Evolutionary conservation across 1,284 basidiomycete genomes (phyloP).

Genomic region (Thelephora terrestris): DNA sequence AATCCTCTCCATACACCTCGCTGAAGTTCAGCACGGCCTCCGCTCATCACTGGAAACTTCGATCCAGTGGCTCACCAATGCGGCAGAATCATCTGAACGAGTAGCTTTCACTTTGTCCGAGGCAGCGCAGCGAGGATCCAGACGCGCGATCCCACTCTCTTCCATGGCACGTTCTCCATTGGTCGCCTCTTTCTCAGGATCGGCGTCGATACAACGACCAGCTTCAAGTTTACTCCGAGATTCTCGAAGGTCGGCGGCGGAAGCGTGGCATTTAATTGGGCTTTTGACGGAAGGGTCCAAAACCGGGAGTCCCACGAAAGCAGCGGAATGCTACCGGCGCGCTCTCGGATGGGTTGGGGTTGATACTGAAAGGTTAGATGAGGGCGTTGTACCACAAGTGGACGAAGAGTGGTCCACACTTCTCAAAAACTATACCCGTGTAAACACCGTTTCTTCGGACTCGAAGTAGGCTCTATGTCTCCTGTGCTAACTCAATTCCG

Average conservation of each 20-base stretch:
- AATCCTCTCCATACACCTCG: constrained; percentile 63
- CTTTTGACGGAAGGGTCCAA: constrained; percentile 33
- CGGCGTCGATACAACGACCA: constrained; percentile 39
- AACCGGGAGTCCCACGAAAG: constrained; percentile 22
- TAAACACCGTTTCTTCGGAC: constrained; percentile 6
- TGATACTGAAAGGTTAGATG: constrained; percentile 21
- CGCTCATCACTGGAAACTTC: constrained; percentile 33
- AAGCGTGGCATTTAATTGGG: constrained; percentile 55
- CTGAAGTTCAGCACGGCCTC: constrained; percentile 62
- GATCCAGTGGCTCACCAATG: constrained; percentile 45
- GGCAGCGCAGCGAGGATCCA: constrained; percentile 15
- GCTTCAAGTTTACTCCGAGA: constrained; percentile 57
- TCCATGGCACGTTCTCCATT: constrained; percentile 32
- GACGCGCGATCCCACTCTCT: constrained; percentile 33
- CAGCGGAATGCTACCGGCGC: constrained; percentile 47
- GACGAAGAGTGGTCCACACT: constrained; percentile 47
- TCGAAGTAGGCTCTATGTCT: no score
- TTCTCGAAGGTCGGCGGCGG: constrained; percentile 56
- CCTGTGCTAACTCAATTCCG: no score
- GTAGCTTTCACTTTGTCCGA: constrained; percentile 43
- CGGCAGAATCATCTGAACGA: constrained; percentile 58
- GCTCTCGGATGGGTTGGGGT: constrained; percentile 56
- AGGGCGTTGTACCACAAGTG: constrained; percentile 30
- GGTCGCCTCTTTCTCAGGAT: constrained; percentile 33
- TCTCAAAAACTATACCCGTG: constrained; percentile 40